Evolutionary conservation across 805 yeast species (phyloP), one percentile per base, ranked within the genome.

Genomic region (Teunomyces pallodes): DNA sequence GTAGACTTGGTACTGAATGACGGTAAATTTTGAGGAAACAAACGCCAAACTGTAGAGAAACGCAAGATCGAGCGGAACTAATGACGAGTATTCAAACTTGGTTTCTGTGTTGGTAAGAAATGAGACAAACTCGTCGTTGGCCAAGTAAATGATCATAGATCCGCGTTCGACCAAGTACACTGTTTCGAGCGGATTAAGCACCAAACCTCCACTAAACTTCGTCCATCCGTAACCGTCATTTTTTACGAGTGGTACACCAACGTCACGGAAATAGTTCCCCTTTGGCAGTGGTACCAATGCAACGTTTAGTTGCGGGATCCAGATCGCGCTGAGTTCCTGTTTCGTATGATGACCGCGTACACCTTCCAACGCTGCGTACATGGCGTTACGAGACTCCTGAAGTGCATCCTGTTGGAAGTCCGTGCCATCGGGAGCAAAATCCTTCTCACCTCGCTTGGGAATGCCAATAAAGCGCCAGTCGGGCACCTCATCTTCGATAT

Each of bases 91-190:
- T 42, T 61, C 61, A 43, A 66, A 69, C 6, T 26, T 54, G 5
- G 55, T 60, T 2, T 57, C 52, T 5, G 51, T 59, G 27, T 53
- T 32, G 28, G 45, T 46, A 5, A 46, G 27, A 58, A 42, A 55
- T 43, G 43, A 53, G 60, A 17, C 62, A 12, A 14, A 38, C 17
- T 24, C 24, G 0, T 54, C 59, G 44, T 59, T 55, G 12, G 55
- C 59, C 36, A 66, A 45, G 50, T 64, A 70, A 5, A 68, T 53
- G 9, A 64, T 51, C 54, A 72, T 55, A 2, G 75, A 65, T 1
- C 97, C 97, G 59, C 98, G 72, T 61, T 91, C 96, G 1, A 84
- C 79, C 47, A 91, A 67, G 62, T 90, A 91, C 1, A 90, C 69
- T 6, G 84, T 77, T 57, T 91, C 98, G 49, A 87, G 82, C 13